Evolutionary conservation across 441 rosid species (phyloP).

Genomic region (Kokia cookei): DNA sequence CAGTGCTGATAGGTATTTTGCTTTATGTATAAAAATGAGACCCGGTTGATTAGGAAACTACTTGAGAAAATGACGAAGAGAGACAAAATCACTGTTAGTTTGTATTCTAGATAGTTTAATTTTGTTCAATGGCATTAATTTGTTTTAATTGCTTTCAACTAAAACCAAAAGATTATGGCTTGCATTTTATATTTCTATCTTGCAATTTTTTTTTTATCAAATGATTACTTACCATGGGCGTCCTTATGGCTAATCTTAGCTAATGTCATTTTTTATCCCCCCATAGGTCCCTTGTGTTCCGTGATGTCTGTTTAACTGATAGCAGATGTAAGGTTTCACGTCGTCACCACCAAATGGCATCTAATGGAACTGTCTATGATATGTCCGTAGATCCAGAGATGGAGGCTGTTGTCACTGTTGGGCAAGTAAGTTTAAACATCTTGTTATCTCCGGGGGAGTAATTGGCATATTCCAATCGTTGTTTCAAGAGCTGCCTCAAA

Average conservation of each 20-base stretch:
- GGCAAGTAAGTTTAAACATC: slow-evolving; percentile 47
- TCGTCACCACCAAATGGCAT: slow-evolving; percentile 64
- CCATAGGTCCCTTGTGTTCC: slow-evolving; percentile 59
- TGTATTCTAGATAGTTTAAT: background rate
- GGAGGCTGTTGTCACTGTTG: slow-evolving; percentile 69
- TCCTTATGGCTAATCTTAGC: background rate
- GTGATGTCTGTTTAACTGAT: slow-evolving; percentile 42
- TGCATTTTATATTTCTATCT: background rate
- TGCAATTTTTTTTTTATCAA: background rate
- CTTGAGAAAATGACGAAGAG: background rate
- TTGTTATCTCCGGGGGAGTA: slow-evolving; percentile 8
- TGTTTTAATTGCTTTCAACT: slow-evolving; percentile 6
- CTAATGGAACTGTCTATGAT: slow-evolving; percentile 79
- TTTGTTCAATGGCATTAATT: slow-evolving; percentile 1
- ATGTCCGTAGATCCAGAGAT: slow-evolving; percentile 65
- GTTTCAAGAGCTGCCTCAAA: slow-evolving; percentile 1
- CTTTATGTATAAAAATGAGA: background rate
- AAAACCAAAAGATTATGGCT: background rate
- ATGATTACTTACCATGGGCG: slow-evolving; percentile 1
- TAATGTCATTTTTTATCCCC: slow-evolving; percentile 15
- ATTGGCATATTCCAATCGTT: background rate
- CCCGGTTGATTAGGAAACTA: background rate
- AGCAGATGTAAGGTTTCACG: slow-evolving; percentile 36
- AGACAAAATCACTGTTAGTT: background rate
- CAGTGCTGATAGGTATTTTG: slow-evolving; percentile 72